Evolutionary conservation across 192 early-diverging fungal species (phyloP), one percentile per base, ranked within the genome.

Genomic region (Lunasporangiospora selenospora): DNA sequence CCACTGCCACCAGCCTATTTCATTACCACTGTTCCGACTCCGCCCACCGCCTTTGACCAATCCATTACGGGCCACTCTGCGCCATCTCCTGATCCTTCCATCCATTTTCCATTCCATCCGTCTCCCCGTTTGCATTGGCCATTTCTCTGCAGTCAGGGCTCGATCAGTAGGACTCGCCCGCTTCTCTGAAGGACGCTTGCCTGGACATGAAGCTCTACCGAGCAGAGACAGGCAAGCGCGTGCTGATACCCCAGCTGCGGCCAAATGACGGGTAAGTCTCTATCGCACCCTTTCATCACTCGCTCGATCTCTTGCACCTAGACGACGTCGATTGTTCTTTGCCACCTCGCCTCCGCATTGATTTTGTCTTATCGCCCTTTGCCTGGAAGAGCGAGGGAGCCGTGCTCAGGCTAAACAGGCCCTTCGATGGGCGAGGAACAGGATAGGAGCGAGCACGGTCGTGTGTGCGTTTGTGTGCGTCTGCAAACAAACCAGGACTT

Each of bases 181-280:
- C 52, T 36, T 53, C 52, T 32, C 36, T 43, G 34, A 44, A 44
- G 21, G 24, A 50, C 53, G 59, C 69, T 63, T 73, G 69, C 60
- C 69, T 67, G 58, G 53, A 50, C 46, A 83, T 83, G 81, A 83
- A 73, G 70, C 53, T 83, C 58, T 83, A 83, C 48, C 75, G 83
- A 63, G 83, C 83, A 49, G 83, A 85, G 66, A 82, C 83, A 30
- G 83, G 83, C 51, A 70, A 78, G 58, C 75, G 63, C 46, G 58
- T 85, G 69, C 60, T 56, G 53, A 73, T 73, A 73, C 60, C 60
- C 37, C 69, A 63, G 47, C 69, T 73, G 54, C 69, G 69, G 48
- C 69, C 69, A 24, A 73, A 73, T 58, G 69, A 73, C 40, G 69
- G 69, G 69, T 73, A 73, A 57, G 52, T 33, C 5, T 13, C 15